phyloP scores from a whole-genome alignment of 805 yeast genomes.

The Starmera pachycereana region DNA sequence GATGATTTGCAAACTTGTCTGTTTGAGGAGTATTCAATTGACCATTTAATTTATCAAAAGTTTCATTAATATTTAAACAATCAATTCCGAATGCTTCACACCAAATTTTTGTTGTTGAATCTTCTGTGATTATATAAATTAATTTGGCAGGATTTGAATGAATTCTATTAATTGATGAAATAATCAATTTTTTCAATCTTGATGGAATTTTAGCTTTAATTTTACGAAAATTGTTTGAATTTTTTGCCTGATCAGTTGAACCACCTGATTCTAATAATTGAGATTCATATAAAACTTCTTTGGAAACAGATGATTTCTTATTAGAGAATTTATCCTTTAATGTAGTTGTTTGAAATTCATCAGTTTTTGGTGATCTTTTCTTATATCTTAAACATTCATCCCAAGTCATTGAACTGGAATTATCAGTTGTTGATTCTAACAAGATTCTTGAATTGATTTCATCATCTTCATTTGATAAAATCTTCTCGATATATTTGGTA shows the following conservation, averaged over 20 bases:
- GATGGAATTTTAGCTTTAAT: constrained; percentile 35
- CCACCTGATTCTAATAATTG: no score
- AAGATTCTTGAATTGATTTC: constrained; percentile 16
- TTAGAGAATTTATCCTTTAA: no score
- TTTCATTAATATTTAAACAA: constrained; percentile 41
- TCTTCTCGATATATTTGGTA: constrained; percentile 45
- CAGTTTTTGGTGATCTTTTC: constrained; percentile 32
- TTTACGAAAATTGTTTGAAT: background rate
- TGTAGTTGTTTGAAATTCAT: constrained; percentile 37
- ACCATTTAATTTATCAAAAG: constrained; percentile 23
- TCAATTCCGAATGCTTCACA: constrained; percentile 41
- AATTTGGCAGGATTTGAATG: constrained; percentile 25
- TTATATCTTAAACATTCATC: constrained; percentile 34
- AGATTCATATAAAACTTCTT: no score
- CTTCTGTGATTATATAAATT: constrained; percentile 58
- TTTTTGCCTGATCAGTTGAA: background rate
- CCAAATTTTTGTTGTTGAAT: constrained; percentile 42
- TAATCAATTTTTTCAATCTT: constrained; percentile 41
- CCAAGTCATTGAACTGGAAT: constrained; percentile 32
- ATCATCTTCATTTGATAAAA: constrained; percentile 11
- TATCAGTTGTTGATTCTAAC: constrained; percentile 31
- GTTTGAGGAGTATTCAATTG: background rate
- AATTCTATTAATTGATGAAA: constrained; percentile 48
- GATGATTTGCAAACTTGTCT: background rate
- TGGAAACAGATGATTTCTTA: no score